Percentiles rank a stretch among this genome's conserved stretches.
Evolutionary conservation across 805 yeast genomes (phyloP).

Genomic region (Spathaspora passalidarum): DNA sequence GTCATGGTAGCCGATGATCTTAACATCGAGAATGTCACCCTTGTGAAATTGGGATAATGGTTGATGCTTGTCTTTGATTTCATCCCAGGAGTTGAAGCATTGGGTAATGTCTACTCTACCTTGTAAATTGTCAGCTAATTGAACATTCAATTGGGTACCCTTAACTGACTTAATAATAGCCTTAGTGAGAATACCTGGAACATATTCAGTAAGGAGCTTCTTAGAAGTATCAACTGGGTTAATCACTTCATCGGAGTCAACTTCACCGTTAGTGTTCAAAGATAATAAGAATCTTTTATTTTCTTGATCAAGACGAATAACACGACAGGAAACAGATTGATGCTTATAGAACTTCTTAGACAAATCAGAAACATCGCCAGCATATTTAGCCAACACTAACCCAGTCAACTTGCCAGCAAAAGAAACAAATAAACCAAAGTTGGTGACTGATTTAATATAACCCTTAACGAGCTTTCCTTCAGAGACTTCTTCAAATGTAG

Average conservation of each 20-base stretch:
- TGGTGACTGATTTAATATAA: conserved; percentile 73
- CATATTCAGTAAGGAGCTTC: conserved; percentile 47
- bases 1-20: conserved; percentile 76
- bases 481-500: conserved; percentile 53
- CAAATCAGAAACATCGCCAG: conserved; percentile 55
- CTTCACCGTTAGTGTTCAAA: conserved; percentile 32
- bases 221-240: conserved; percentile 63
- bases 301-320: conserved; percentile 65
- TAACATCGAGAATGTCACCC: conserved; percentile 58
- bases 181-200: conserved; percentile 59
- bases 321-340: conserved; percentile 71
- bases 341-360: conserved; percentile 52
- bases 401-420: conserved; percentile 84
- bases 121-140: conserved; percentile 70
- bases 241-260: conserved; percentile 26
- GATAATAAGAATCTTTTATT: conserved; percentile 70
- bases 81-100: conserved; percentile 50
- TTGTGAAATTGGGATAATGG: conserved; percentile 60
- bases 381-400: conserved; percentile 71
- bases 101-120: conserved; percentile 81
- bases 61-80: conserved; percentile 52
- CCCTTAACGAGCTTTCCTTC: conserved; percentile 56
- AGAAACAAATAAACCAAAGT: conserved; percentile 76
- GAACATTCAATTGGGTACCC: conserved; percentile 70
- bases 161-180: conserved; percentile 63